Evolutionary conservation across 192 early-diverging fungal genomes (phyloP).

Genomic region (Coemansia javaensis): DNA sequence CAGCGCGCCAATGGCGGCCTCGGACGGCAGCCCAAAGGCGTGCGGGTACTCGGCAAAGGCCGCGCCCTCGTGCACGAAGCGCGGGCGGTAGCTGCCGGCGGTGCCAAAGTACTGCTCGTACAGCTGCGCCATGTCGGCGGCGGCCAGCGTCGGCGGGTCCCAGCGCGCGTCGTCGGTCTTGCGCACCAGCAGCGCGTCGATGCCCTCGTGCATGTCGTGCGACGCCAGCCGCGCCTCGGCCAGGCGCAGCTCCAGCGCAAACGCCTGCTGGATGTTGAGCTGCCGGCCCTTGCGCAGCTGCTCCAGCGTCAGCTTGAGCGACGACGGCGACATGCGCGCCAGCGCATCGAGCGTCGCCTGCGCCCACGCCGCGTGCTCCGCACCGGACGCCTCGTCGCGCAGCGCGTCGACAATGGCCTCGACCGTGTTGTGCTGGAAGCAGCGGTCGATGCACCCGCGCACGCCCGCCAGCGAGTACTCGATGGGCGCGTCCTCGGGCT

Average conservation of each 20-base stretch:
- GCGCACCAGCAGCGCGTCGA: slow-evolving; percentile 69
- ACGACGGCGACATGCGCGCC: slow-evolving; percentile 72
- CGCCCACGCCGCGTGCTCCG: slow-evolving; percentile 54
- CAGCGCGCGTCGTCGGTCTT: slow-evolving; percentile 63
- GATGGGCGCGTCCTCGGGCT: slow-evolving; percentile 33
- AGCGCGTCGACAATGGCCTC: slow-evolving; percentile 82
- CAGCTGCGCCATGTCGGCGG: slow-evolving; percentile 52
- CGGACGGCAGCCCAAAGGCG: slow-evolving; percentile 61
- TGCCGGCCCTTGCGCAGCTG: slow-evolving; percentile 71
- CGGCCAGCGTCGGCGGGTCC: slow-evolving; percentile 59
- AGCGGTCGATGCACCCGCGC: slow-evolving; percentile 74
- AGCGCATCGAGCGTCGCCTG: slow-evolving; percentile 61
- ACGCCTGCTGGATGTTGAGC: slow-evolving; percentile 69
- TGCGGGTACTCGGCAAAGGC: slow-evolving; percentile 58
- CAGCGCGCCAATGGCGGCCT: slow-evolving; percentile 59
- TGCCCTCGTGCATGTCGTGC: slow-evolving; percentile 88
- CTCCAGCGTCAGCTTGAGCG: slow-evolving; percentile 81
- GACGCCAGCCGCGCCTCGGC: slow-evolving; percentile 69
- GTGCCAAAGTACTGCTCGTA: slow-evolving; percentile 54
- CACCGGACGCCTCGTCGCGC: slow-evolving; percentile 55
- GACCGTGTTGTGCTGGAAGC: slow-evolving; percentile 76
- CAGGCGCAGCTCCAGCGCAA: slow-evolving; percentile 80
- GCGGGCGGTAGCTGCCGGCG: slow-evolving; percentile 11
- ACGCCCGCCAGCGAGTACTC: slow-evolving; percentile 38
- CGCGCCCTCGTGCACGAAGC: slow-evolving; percentile 39